A percentile compares a stretch with the other conserved stretches of the same genome.
phyloP scores from a whole-genome alignment of 257 asterid species.

The Solanum dulcamara region DNA sequence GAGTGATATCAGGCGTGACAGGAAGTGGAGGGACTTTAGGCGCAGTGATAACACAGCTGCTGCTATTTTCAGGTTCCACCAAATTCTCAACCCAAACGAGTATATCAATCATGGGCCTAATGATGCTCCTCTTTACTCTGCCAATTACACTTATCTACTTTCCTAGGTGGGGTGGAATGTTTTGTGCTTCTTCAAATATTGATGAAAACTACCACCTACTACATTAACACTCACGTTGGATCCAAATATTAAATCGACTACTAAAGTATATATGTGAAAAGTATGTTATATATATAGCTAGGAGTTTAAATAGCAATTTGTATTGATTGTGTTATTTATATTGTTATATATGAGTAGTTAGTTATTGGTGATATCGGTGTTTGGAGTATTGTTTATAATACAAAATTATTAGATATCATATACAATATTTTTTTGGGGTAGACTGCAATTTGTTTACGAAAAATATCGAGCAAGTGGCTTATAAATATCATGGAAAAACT shows the following conservation, averaged over 20 bases:
- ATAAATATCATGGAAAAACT: no score
- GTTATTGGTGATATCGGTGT: neutral
- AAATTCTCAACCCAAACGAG: conserved; percentile 29
- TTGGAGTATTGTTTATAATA: neutral
- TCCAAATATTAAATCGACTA: no score
- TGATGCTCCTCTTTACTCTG: conserved; percentile 31
- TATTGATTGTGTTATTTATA: neutral
- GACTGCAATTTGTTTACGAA: no score
- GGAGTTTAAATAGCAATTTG: neutral
- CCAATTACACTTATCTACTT: conserved; percentile 34
- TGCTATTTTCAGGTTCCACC: conserved; percentile 33
- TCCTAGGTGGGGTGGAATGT: conserved; percentile 47
- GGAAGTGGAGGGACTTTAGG: conserved; percentile 56
- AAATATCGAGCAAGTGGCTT: neutral
- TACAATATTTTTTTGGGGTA: no score
- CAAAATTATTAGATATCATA: neutral
- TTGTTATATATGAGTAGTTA: neutral
- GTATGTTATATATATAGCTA: neutral
- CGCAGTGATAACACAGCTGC: conserved; percentile 38
- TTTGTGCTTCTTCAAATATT: conserved; percentile 20
- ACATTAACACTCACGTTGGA: neutral
- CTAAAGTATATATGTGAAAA: neutral
- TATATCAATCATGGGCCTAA: conserved; percentile 41
- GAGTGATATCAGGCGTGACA: conserved; percentile 52
- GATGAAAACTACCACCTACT: conserved; percentile 6